Conservation (phyloP, 495 filamentous ascomycete genomes). For the Diplogelasinospora grovesii region DNA sequence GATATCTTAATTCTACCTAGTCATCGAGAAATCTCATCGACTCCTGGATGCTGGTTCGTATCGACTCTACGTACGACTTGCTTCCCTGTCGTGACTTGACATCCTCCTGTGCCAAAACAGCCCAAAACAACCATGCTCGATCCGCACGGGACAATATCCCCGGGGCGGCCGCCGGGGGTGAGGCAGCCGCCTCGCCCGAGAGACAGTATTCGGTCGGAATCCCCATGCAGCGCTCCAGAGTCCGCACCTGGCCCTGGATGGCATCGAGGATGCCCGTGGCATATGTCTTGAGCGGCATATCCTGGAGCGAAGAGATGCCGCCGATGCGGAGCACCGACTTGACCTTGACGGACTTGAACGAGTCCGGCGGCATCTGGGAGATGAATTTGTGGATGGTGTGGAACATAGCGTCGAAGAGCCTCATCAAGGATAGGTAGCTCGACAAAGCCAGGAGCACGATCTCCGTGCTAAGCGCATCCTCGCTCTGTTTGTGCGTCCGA, state of each 20-base stretch:
- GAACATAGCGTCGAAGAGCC: too few species aligned
- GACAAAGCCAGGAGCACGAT: too few species aligned
- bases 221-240: constrained; percentile 10
- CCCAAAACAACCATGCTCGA: constrained; percentile 9
- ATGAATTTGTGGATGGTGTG: too few species aligned
- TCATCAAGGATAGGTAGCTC: too few species aligned
- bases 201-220: constrained; percentile 13
- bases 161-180: constrained; percentile 2
- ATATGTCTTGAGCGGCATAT: constrained; percentile 13
- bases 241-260: constrained; percentile 11
- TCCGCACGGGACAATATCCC: constrained; percentile 13
- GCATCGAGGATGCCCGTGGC: constrained; percentile 10
- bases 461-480: too few species aligned
- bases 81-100: constrained; percentile 7
- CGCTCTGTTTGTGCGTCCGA: too few species aligned
- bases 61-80: constrained; percentile 12
- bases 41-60: constrained; percentile 12
- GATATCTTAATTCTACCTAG: too few species aligned
- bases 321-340: constrained; percentile 15
- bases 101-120: constrained; percentile 13
- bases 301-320: constrained; percentile 11
- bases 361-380: too few species aligned
- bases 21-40: constrained; percentile 7
- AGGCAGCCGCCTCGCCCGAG: constrained; percentile 7
- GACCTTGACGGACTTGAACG: constrained; percentile 12